Evolutionary conservation across 257 asterid genomes (phyloP).

Genomic region (Solanum lignicaule): DNA sequence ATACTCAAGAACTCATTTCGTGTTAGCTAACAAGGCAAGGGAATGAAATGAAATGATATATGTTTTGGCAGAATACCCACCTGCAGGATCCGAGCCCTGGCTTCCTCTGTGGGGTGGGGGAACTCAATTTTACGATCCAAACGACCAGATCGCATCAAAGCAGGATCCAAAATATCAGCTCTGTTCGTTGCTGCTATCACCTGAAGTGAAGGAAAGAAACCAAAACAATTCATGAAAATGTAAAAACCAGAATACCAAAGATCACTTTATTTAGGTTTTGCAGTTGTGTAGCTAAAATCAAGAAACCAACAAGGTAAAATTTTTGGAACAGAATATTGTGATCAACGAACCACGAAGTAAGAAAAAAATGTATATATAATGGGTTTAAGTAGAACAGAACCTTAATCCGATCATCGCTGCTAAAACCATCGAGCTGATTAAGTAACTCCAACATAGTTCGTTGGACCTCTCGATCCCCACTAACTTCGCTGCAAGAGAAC

Average conservation of each 20-base stretch:
- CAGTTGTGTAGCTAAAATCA: neutral
- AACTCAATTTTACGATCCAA: slow-evolving; percentile 96
- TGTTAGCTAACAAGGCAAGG: neutral
- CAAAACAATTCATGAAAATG: neutral
- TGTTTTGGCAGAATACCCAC: slow-evolving; percentile 11
- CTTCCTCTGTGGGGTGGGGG: slow-evolving; percentile 94
- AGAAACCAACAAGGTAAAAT: neutral
- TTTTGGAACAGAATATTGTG: neutral
- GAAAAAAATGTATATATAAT: neutral
- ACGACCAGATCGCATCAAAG: slow-evolving; percentile 89
- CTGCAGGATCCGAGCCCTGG: slow-evolving; percentile 80
- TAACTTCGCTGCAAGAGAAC: slow-evolving; percentile 62
- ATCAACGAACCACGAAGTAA: neutral
- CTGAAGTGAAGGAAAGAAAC: slow-evolving; percentile 22
- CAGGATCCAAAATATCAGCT: slow-evolving; percentile 95
- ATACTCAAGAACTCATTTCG: neutral
- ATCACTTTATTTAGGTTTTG: neutral
- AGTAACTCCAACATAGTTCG: slow-evolving; percentile 89
- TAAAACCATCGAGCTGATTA: slow-evolving; percentile 91
- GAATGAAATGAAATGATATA: neutral
- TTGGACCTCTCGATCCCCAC: slow-evolving; percentile 93
- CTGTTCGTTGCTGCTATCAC: slow-evolving; percentile 96
- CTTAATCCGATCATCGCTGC: slow-evolving; percentile 89
- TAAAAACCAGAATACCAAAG: neutral
- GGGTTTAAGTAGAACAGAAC: slow-evolving; percentile 10